phyloP scores from a whole-genome alignment of 192 early-diverging fungal species.

The Podila verticillata region DNA sequence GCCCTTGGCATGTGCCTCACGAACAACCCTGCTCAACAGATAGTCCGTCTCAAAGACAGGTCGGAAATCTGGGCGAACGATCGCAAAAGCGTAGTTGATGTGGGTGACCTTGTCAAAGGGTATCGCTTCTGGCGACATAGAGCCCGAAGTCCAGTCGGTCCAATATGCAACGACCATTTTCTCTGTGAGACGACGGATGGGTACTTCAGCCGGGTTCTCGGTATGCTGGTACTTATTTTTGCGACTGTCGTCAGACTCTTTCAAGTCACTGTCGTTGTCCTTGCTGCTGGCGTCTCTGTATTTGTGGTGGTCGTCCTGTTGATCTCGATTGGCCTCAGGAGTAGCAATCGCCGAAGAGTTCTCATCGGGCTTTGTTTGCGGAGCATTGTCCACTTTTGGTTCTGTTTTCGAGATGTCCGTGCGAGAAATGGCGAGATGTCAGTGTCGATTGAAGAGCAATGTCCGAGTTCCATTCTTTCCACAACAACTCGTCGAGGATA shows the following conservation, averaged over 20 bases:
- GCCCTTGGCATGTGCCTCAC: conserved; percentile 51
- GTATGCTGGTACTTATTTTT: background rate
- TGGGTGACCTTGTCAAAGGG: conserved; percentile 69
- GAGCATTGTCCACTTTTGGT: no score
- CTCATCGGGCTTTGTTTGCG: no score
- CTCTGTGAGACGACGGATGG: conserved; percentile 4
- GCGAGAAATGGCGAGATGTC: no score
- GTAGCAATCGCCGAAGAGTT: no score
- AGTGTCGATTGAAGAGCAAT: no score
- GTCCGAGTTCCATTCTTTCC: no score
- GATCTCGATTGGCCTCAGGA: background rate
- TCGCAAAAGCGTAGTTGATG: conserved; percentile 64
- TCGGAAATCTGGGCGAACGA: conserved; percentile 22
- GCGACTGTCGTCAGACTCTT: background rate
- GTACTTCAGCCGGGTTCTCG: background rate
- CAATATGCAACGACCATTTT: conserved; percentile 48
- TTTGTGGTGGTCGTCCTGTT: background rate
- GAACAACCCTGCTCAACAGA: conserved; percentile 48
- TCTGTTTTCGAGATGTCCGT: no score
- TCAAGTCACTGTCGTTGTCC: no score
- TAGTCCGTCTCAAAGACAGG: conserved; percentile 36
- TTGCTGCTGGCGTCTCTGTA: no score
- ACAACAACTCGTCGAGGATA: no score
- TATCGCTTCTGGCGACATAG: conserved; percentile 37
- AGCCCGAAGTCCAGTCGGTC: conserved; percentile 37